Conservation (phyloP, 768 basidiomycete genomes). For the Sistotremastrum suecicum region DNA sequence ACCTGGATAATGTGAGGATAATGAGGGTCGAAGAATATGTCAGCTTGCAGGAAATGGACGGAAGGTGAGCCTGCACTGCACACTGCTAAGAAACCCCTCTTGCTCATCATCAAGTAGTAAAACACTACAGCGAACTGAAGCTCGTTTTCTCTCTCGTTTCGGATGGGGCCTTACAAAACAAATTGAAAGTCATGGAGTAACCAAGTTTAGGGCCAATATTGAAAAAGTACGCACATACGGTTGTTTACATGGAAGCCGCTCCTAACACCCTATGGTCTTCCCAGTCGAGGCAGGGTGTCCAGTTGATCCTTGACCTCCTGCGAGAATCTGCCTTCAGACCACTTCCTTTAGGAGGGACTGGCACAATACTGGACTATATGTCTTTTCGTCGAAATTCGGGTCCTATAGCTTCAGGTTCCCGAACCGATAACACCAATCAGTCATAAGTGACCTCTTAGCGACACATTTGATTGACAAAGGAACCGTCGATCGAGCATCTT, state of each 20-base stretch:
- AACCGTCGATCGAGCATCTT: too few relatives aligned
- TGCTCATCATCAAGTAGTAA: conserved; percentile 28
- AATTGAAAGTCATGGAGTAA: conserved; percentile 77
- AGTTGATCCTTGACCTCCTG: conserved; percentile 62
- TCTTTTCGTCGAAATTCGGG: too few relatives aligned
- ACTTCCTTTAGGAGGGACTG: conserved; percentile 24
- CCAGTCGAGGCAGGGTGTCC: conserved; percentile 80
- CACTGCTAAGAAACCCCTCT: neutral
- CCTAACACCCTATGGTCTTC: neutral
- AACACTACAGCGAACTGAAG: conserved; percentile 79
- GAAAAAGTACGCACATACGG: conserved; percentile 44
- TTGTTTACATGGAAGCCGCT: neutral
- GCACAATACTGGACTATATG: too few relatives aligned
- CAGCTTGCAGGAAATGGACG: conserved; percentile 47
- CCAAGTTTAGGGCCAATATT: conserved; percentile 75
- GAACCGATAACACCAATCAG: too few relatives aligned
- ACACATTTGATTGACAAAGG: too few relatives aligned
- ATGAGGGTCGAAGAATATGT: conserved; percentile 86
- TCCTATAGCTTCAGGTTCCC: too few relatives aligned
- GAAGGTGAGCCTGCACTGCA: conserved; percentile 38
- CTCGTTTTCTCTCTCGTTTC: conserved; percentile 73
- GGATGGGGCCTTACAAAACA: conserved; percentile 82
- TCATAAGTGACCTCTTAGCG: too few relatives aligned
- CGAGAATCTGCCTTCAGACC: conserved; percentile 57
- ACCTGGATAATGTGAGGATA: conserved; percentile 87